These are phyloP conservation scores for Centrapalus pauciflorus DNA, from an alignment of 129 eudicot species.

Conservation along the genomic window DNA sequence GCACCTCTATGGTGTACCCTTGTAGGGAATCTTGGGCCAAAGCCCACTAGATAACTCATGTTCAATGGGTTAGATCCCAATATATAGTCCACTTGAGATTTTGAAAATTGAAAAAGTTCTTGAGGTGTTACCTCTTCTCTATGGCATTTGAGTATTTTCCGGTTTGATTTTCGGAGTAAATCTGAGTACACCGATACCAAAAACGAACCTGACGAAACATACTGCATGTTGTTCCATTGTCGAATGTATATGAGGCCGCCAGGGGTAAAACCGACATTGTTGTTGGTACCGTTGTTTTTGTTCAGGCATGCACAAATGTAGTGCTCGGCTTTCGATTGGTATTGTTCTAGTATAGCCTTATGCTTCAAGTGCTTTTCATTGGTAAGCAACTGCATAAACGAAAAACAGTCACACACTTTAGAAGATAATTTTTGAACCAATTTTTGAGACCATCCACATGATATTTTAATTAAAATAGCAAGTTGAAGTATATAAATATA, in stretches of 20 bases:
- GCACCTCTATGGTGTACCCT: slow-evolving; percentile 88
- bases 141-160: slow-evolving; percentile 36
- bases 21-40: slow-evolving; percentile 48
- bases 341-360: slow-evolving; percentile 32
- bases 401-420: too few relatives aligned
- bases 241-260: slow-evolving; percentile 69
- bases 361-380: slow-evolving; percentile 43
- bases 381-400: slow-evolving; percentile 45
- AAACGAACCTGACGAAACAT: slow-evolving; percentile 50
- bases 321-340: slow-evolving; percentile 64
- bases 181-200: slow-evolving; percentile 55
- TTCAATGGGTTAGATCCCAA: slow-evolving; percentile 73
- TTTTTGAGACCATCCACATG: too few relatives aligned
- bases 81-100: slow-evolving; percentile 70
- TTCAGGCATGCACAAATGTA: slow-evolving; percentile 70
- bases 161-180: slow-evolving; percentile 35
- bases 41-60: slow-evolving; percentile 79
- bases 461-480: too few relatives aligned
- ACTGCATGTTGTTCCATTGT: slow-evolving; percentile 94
- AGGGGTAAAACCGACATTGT: slow-evolving; percentile 50
- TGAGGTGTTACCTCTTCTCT: slow-evolving; percentile 31
- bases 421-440: too few relatives aligned
- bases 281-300: slow-evolving; percentile 51
- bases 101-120: slow-evolving; percentile 49
- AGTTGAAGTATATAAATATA: neutral